phyloP scores from a whole-genome alignment of 1,139 yeast genomes.

The Petasospora fabianii region DNA sequence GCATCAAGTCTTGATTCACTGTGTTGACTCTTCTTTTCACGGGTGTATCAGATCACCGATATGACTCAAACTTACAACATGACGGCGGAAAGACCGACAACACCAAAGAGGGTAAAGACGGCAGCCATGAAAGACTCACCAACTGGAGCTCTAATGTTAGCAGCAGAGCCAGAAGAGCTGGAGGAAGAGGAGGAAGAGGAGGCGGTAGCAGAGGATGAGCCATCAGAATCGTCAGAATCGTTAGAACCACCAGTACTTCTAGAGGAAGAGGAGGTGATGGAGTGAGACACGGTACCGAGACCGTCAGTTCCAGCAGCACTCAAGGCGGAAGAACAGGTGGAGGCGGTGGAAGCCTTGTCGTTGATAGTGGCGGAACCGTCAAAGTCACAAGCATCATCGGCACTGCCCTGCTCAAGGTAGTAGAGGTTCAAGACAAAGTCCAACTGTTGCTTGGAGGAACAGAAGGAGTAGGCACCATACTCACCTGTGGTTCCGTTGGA shows the following conservation, averaged over 20 bases:
- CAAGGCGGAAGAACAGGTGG: slow-evolving; percentile 38
- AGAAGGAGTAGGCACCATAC: slow-evolving; percentile 66
- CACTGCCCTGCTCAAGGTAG: slow-evolving; percentile 44
- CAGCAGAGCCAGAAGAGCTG: slow-evolving; percentile 24
- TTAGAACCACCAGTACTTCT: slow-evolving; percentile 33
- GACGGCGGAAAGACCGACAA: slow-evolving; percentile 31
- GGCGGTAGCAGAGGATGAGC: slow-evolving; percentile 19
- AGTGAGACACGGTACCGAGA: slow-evolving; percentile 39
- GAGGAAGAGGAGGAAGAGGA: slow-evolving; percentile 31
- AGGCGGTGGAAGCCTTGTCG: slow-evolving; percentile 49
- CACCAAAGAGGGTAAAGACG: slow-evolving; percentile 23
- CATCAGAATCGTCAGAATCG: slow-evolving; percentile 11
- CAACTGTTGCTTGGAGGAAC: slow-evolving; percentile 59
- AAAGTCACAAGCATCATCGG: slow-evolving; percentile 58
- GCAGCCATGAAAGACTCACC: slow-evolving; percentile 20
- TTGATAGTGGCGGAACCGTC: slow-evolving; percentile 56
- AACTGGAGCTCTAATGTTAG: slow-evolving; percentile 24
- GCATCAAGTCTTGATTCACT: too few species aligned
- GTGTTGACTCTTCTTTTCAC: too few species aligned
- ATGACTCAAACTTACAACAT: slow-evolving; percentile 29
- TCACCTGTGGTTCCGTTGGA: slow-evolving; percentile 58
- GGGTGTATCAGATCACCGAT: too few species aligned
- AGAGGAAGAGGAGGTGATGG: slow-evolving; percentile 36
- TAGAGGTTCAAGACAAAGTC: slow-evolving; percentile 62
- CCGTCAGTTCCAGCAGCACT: slow-evolving; percentile 49